Evolutionary conservation across 352 stramenopile species (phyloP), one percentile per base, ranked within the genome.

Genomic region (Globisporangium okanoganense): DNA sequence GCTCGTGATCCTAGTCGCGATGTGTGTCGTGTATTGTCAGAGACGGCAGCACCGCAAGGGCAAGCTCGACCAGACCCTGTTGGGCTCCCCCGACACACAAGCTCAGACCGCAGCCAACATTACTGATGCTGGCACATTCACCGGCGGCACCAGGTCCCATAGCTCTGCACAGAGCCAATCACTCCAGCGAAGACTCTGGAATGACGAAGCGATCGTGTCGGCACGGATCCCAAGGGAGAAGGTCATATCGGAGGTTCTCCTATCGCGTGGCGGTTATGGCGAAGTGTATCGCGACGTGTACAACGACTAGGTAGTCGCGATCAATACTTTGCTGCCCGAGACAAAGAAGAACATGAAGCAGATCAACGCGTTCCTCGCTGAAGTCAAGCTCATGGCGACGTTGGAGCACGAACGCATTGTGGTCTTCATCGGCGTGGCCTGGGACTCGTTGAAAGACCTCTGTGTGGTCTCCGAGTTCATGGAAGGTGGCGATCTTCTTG

Each of bases 321-420:
- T 88, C 59, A 88, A 88, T 62, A 74, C n/a, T 20, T 38, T 78
- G 6, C 40, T 84, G 10, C 71, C 65, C 0, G 72, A 77, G 48
- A 61, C 58, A 6, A 54, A 63, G 25, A 69, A 72, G 27, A 69
- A 72, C 7, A 52, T 78, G 2, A 43, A 50, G 12, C 66, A 79
- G 18, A 73, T 78, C 66, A 64, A 70, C 27, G 48, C 51, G 16
- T 84, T 88, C 53, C 52, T 85, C 25, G 55, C 49, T 0, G 75
- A 88, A 33, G 29, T 33, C 29, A 33, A 33, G 29, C 29, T 33
- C 29, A 33, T 33, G 29, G 29, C 29, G 29, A 48, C 50, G 0
- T 27, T 87, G 27, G 65, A 84, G 25, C 73, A 84, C 35, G 50
- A 62, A 13, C 65, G 67, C 6, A 70, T 87, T 48, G 73, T 87